phyloP scores from a whole-genome alignment of 1,284 basidiomycete genomes.

The Phlebopus sp. region DNA sequence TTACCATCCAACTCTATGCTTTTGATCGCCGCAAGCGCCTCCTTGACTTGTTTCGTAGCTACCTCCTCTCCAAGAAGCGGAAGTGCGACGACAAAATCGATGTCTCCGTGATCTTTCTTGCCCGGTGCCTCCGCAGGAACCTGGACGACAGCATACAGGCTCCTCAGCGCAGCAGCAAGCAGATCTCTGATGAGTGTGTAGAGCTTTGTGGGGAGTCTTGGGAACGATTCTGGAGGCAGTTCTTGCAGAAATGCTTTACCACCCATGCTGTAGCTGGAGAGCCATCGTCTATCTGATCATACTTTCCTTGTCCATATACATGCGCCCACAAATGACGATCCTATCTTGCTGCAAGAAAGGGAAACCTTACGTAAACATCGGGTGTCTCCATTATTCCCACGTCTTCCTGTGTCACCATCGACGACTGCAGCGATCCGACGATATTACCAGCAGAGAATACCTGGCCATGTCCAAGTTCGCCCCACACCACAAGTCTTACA shows the following conservation, averaged over 20 bases:
- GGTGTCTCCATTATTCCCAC: not conserved
- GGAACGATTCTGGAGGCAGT: conserved; percentile 47
- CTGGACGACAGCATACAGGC: conserved; percentile 47
- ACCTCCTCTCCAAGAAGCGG: conserved; percentile 34
- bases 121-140: conserved; percentile 61
- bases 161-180: conserved; percentile 38
- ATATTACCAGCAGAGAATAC: no score
- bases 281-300: conserved; percentile 4
- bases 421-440: no score
- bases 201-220: conserved; percentile 52
- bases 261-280: conserved; percentile 46
- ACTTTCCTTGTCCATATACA: not conserved
- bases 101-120: conserved; percentile 61
- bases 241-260: conserved; percentile 58
- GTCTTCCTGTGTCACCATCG: no score
- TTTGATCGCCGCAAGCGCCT: conserved; percentile 46
- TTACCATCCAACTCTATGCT: conserved; percentile 47
- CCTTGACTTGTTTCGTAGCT: conserved; percentile 41
- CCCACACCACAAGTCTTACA: conserved; percentile 61
- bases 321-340: conserved; percentile 15
- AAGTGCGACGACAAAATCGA: conserved; percentile 58
- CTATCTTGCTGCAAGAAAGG: conserved; percentile 11
- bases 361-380: not conserved
- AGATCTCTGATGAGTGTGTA: conserved; percentile 51
- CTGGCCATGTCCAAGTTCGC: conserved; percentile 71